Evolutionary conservation across 768 basidiomycete species (phyloP).

Genomic region (Mycena indigotica): DNA sequence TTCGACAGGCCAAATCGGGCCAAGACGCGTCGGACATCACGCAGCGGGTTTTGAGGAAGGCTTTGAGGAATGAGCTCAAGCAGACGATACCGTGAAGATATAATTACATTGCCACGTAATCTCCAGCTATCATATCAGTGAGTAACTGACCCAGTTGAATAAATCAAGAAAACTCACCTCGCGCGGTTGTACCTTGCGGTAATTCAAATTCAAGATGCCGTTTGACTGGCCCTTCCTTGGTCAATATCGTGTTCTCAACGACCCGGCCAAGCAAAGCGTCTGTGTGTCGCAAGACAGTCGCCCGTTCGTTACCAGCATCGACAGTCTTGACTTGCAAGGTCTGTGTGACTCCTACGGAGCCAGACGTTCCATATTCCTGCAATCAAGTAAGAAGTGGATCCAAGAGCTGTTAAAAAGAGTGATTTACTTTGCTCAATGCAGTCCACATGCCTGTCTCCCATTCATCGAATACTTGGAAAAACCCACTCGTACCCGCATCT

Average conservation of each 20-base stretch:
- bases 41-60: conserved; percentile 42
- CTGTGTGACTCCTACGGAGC: conserved; percentile 12
- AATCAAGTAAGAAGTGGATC: neutral
- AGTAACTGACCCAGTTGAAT: neutral
- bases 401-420: neutral
- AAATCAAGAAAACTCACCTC: conserved; percentile 10
- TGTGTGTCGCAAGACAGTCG: conserved; percentile 37
- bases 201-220: conserved; percentile 47
- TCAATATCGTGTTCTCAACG: conserved; percentile 41
- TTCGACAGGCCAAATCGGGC: conserved; percentile 39
- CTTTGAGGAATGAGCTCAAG: conserved; percentile 19
- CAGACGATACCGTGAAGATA: neutral
- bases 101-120: conserved; percentile 48
- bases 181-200: conserved; percentile 39
- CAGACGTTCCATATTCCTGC: conserved; percentile 35
- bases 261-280: conserved; percentile 43
- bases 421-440: conserved; percentile 33
- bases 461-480: conserved; percentile 48
- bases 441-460: conserved; percentile 45
- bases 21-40: conserved; percentile 41
- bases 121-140: conserved; percentile 34
- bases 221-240: conserved; percentile 41
- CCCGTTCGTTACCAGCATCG: conserved; percentile 35
- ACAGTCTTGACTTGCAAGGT: conserved; percentile 35
- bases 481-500: conserved; percentile 43